Evolutionary conservation across 2,329 filamentous ascomycete species (phyloP).

Genomic region (Diaporthe destruens): DNA sequence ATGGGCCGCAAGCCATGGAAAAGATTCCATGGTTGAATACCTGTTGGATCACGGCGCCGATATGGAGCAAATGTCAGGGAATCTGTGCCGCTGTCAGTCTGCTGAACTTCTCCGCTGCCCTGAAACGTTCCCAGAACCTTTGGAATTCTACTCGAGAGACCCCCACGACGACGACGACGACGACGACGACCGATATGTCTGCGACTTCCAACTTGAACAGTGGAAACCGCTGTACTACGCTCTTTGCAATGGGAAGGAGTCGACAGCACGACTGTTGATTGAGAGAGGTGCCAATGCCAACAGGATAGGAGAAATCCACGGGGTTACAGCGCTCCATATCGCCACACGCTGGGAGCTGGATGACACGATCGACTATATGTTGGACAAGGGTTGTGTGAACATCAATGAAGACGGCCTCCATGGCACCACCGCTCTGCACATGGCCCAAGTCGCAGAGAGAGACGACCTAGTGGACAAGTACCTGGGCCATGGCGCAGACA

Average conservation of each 20-base stretch:
- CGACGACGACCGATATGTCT: no score
- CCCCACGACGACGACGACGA: no score
- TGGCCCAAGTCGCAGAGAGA: neutral
- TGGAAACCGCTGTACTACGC: neutral
- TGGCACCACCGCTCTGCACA: neutral
- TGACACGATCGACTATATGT: neutral
- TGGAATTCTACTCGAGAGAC: no score
- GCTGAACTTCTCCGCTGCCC: neutral
- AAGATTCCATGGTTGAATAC: neutral
- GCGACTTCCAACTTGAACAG: no score
- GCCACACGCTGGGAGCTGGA: neutral
- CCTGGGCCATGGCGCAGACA: neutral
- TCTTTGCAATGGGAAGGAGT: neutral
- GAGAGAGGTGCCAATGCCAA: neutral
- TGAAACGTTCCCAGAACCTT: no score
- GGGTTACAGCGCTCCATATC: neutral
- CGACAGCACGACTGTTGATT: constrained; percentile 3
- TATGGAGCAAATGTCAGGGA: neutral
- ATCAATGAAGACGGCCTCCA: accelerated
- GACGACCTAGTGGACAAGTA: neutral
- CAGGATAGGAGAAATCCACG: neutral
- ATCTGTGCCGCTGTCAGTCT: neutral
- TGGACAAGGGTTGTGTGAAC: neutral
- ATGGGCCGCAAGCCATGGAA: neutral
- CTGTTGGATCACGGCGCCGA: neutral